phyloP scores from a whole-genome alignment of 257 asterid genomes.

The Ophiorrhiza pumila region DNA sequence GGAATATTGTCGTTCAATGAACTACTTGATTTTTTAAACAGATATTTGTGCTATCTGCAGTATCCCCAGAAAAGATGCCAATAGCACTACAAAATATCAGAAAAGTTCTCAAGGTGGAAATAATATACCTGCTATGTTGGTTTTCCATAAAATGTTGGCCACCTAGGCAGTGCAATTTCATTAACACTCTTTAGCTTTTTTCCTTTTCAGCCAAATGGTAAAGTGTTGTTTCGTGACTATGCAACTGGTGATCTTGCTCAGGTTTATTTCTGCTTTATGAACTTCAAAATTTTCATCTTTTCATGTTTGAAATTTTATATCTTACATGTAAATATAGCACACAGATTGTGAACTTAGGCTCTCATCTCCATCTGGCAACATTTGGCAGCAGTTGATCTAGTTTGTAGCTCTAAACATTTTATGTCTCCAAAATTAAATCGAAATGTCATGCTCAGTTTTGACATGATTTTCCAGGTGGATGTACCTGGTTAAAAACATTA shows the following conservation, averaged over 20 bases:
- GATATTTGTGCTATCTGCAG: constrained; percentile 98
- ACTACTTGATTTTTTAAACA: constrained; percentile 62
- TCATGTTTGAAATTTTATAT: neutral
- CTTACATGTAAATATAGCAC: neutral
- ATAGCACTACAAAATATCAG: constrained; percentile 62
- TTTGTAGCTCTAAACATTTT: neutral
- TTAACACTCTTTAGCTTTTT: constrained; percentile 20
- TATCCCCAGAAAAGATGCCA: constrained; percentile 93
- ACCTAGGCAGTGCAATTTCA: constrained; percentile 13
- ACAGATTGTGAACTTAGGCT: neutral
- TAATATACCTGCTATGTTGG: constrained; percentile 10
- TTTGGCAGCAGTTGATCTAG: neutral
- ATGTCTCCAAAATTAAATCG: neutral
- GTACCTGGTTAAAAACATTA: neutral
- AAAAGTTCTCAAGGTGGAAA: constrained; percentile 76
- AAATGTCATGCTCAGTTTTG: neutral
- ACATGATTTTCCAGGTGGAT: neutral
- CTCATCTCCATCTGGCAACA: neutral
- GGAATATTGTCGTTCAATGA: constrained; percentile 18
- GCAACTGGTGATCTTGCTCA: constrained; percentile 99
- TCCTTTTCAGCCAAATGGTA: constrained; percentile 72
- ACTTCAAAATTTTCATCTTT: neutral
- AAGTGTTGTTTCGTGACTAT: constrained; percentile 85
- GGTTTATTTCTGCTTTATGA: constrained; percentile 35
- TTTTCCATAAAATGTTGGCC: neutral